Base-by-base conservation (phyloP, 176 grass and related monocot genomes). In the Alopecurus myosuroides region DNA sequence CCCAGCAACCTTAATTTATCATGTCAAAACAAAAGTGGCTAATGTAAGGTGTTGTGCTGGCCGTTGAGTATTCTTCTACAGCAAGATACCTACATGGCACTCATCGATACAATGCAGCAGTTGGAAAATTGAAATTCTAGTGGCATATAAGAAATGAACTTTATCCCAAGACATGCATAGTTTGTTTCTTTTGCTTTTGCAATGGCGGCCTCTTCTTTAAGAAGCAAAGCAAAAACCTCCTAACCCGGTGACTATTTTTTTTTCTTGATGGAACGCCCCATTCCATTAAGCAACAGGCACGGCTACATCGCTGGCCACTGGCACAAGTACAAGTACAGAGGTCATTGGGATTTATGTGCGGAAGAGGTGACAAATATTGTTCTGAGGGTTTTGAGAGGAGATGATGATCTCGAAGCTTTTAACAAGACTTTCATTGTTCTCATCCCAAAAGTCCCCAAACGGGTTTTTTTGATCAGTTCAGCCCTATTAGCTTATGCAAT, bases 151-250 rank as follows among this genome's bases (percentile, higher is more conserved):
- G 42, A 74, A 49, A 73, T 5, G 23, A 49, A 74, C 26, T 15
- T 49, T 74, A 31, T 49, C 14, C 14, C 14, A 46, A 19, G 40
- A 49, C 10, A 30, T 88, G 41, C 50, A 44, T 33, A 78, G 80
- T 7, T 26, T 85, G 39, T 34, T 77, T 44, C 63, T 45, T 77
- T 89, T 77, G 52, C 82, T 70, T 85, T 61, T 17, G 42, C 64
- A 44, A 42, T 86, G 63, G 62, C 28, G 26, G 33, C 78, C 72
- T 78, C 81, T 78, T 82, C 79, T 78, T 45, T 13, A 14, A 45
- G 29, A 18, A 64, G 61, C 61, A 64, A 34, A 64, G 29, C 29
- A 55, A 40, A 87, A 57, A 41, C 56, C 50, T 37, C 15, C 36
- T 11, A 10, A 11, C 5, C 37, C 40, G 30, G 36, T 62, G 28